Percentiles rank a stretch among this genome's conserved stretches.
Conservation (phyloP, 768 basidiomycete genomes). For the Tricholoma terreum region DNA sequence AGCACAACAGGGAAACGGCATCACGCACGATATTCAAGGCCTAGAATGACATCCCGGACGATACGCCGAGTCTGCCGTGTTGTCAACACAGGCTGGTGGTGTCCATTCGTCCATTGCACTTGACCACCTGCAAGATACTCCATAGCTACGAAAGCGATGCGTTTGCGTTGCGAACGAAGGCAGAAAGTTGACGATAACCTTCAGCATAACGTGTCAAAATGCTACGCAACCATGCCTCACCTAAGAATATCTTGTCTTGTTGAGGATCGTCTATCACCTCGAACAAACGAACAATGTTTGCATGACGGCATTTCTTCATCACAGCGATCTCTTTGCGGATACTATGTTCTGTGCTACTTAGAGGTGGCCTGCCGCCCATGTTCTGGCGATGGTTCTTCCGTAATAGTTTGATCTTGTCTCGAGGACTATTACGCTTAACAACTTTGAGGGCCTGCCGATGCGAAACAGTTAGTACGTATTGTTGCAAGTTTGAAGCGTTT, state of each 20-base stretch:
- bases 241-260: conserved; percentile 81
- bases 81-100: conserved; percentile 30
- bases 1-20: background rate
- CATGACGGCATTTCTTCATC: conserved; percentile 84
- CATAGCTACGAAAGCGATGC: conserved; percentile 29
- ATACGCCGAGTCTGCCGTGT: conserved; percentile 39
- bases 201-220: background rate
- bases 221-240: conserved; percentile 40
- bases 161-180: background rate
- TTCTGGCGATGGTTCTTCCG: conserved; percentile 38
- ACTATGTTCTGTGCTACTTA: conserved; percentile 66
- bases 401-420: conserved; percentile 58
- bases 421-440: conserved; percentile 61
- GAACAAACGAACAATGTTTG: conserved; percentile 72
- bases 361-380: conserved; percentile 26
- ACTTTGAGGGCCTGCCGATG: conserved; percentile 62
- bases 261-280: conserved; percentile 89
- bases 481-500: background rate
- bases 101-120: conserved; percentile 34
- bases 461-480: background rate
- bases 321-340: conserved; percentile 87
- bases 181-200: background rate
- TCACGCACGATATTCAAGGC: conserved; percentile 41
- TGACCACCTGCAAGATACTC: conserved; percentile 42
- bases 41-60: conserved; percentile 39